Evolutionary conservation across 495 filamentous ascomycete genomes (phyloP).

Genomic region (Podospora tetraspora): DNA sequence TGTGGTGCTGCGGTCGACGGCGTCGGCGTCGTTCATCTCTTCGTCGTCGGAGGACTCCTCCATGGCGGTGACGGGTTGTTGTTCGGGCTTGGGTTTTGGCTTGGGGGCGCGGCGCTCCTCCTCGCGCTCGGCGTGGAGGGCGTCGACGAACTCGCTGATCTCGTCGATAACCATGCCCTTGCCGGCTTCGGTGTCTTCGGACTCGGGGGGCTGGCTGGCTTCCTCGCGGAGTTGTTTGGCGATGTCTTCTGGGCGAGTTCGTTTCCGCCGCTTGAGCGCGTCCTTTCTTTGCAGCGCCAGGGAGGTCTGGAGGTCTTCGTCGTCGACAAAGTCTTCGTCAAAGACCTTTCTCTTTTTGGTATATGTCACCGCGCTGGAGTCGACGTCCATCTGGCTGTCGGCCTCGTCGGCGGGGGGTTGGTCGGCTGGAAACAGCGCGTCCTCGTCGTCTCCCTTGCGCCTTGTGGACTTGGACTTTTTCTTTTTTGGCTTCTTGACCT

Average conservation of each 20-base stretch:
- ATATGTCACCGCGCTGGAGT: constrained; percentile 43
- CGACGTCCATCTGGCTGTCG: constrained; percentile 70
- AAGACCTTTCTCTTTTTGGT: constrained; percentile 60
- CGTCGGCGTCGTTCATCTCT: constrained; percentile 43
- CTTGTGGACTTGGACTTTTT: constrained; percentile 77
- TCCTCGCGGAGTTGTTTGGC: constrained; percentile 78
- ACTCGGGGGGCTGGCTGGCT: constrained; percentile 46
- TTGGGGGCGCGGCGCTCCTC: constrained; percentile 53
- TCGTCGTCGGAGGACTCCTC: constrained; percentile 49
- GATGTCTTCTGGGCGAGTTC: constrained; percentile 74
- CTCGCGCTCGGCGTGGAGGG: constrained; percentile 61
- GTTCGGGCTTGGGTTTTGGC: constrained; percentile 33
- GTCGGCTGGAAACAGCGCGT: constrained; percentile 56
- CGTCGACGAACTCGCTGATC: constrained; percentile 89
- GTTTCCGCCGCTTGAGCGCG: constrained; percentile 87
- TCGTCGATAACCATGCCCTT: constrained; percentile 86
- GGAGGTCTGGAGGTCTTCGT: constrained; percentile 85
- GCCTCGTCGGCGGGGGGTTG: constrained; percentile 35
- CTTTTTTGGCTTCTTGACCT: constrained; percentile 90
- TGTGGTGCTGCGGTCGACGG: constrained; percentile 3
- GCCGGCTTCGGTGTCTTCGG: constrained; percentile 48
- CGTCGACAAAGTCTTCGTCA: constrained; percentile 72
- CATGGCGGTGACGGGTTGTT: constrained; percentile 42
- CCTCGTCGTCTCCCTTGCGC: constrained; percentile 68
- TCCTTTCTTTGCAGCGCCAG: constrained; percentile 72